Percentiles rank a stretch among this genome's conserved stretches.
phyloP scores from a whole-genome alignment of 176 grass and related monocot species.

The Miscanthus lutarioriparius region DNA sequence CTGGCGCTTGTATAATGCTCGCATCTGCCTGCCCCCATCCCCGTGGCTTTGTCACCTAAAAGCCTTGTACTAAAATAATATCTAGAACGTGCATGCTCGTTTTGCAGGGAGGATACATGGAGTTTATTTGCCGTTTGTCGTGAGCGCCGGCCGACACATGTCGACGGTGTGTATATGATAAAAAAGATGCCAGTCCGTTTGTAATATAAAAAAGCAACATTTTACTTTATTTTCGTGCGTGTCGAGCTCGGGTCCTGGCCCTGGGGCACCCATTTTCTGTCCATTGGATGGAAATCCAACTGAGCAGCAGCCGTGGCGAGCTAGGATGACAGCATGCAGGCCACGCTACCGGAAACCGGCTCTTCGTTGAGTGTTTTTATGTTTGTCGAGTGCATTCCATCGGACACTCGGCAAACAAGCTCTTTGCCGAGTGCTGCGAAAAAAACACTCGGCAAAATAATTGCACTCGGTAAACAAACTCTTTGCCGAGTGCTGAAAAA shows the following conservation, averaged over 20 bases:
- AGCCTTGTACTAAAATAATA: background rate
- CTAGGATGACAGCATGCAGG: too few relatives aligned
- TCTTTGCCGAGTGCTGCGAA: too few relatives aligned
- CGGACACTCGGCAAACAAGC: too few relatives aligned
- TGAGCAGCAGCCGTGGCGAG: too few relatives aligned
- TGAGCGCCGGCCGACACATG: background rate
- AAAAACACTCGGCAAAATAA: too few relatives aligned
- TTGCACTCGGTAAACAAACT: too few relatives aligned
- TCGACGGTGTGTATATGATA: background rate
- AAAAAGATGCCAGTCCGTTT: background rate
- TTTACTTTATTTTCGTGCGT: background rate
- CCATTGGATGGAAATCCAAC: too few relatives aligned
- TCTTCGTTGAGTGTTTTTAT: too few relatives aligned
- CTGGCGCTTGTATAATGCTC: background rate
- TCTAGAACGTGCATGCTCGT: background rate
- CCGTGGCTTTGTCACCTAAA: slow-evolving; percentile 20
- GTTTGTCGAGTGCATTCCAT: too few relatives aligned
- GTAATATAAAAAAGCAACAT: background rate
- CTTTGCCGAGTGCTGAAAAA: too few relatives aligned
- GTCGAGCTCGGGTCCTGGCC: background rate
- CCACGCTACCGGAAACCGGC: too few relatives aligned
- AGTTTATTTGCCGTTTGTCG: slow-evolving; percentile 17
- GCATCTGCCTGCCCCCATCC: background rate
- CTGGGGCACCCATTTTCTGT: too few relatives aligned
- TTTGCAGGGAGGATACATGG: background rate